These are phyloP conservation scores for Lactarius hengduanensis DNA, from an alignment of 768 basidiomycete genomes.

Conservation along the genomic window DNA sequence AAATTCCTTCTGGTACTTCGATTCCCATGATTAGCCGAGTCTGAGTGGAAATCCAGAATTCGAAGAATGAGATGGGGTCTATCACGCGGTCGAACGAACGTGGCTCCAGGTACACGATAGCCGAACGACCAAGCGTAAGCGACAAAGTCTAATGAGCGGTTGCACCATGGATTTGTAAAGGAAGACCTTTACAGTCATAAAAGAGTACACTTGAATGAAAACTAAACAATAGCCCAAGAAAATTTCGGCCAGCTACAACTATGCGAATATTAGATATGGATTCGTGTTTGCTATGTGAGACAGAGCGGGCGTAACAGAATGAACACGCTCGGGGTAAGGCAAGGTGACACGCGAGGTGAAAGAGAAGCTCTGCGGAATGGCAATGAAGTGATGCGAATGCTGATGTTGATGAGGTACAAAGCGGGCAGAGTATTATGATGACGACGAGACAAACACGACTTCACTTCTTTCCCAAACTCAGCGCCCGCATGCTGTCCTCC, in stretches of 20 bases:
- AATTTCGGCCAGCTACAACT: conserved; percentile 12
- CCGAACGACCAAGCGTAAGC: neutral
- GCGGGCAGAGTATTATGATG: conserved; percentile 12
- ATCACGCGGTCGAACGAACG: neutral
- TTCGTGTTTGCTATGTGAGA: conserved; percentile 9
- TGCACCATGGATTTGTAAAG: neutral
- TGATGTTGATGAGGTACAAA: conserved; percentile 19
- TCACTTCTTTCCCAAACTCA: conserved; percentile 54
- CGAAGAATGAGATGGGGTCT: neutral
- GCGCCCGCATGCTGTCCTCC: conserved; percentile 66
- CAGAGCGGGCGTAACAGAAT: neutral
- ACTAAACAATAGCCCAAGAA: conserved; percentile 3
- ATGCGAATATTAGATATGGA: conserved; percentile 22
- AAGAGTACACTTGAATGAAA: conserved; percentile 4
- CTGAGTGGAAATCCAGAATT: neutral
- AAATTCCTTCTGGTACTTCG: neutral
- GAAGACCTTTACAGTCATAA: neutral
- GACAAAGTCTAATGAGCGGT: neutral
- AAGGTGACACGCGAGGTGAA: neutral
- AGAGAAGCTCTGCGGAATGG: conserved; percentile 1
- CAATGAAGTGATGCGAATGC: conserved; percentile 1
- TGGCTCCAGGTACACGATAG: neutral
- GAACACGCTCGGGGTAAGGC: conserved; percentile 3
- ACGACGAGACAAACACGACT: conserved; percentile 6
- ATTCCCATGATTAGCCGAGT: neutral